A percentile compares a stretch with the other conserved stretches of the same genome.
Evolutionary conservation across 2,329 filamentous ascomycete genomes (phyloP).

Genomic region (Pestalotiopsis sp.): DNA sequence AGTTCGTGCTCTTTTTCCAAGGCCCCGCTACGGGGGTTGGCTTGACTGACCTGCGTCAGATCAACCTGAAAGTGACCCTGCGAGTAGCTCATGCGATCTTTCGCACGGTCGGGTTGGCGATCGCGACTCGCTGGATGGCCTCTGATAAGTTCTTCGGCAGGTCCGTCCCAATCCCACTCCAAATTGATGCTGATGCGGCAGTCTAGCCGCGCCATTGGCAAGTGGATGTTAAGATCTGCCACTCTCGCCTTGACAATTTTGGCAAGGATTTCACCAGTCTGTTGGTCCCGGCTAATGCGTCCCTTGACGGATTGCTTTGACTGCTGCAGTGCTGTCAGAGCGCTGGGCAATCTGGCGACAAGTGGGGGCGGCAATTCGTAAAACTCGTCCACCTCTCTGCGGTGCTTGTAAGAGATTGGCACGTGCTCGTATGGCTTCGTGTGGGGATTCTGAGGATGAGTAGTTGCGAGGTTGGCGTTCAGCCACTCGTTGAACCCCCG

Average conservation of each 20-base stretch:
- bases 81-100: slow-evolving; percentile 89
- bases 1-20: slow-evolving; percentile 75
- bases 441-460: slow-evolving; percentile 55
- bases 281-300: slow-evolving; percentile 77
- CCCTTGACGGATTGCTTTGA: slow-evolving; percentile 62
- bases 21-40: slow-evolving; percentile 37
- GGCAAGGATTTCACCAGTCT: slow-evolving; percentile 68
- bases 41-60: slow-evolving; percentile 81
- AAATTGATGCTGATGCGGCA: slow-evolving; percentile 94
- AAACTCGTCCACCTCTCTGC: slow-evolving; percentile 81
- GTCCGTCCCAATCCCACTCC: slow-evolving; percentile 83
- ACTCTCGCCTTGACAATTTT: slow-evolving; percentile 94
- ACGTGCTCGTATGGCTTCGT: slow-evolving; percentile 47
- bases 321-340: slow-evolving; percentile 63
- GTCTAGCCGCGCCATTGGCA: slow-evolving; percentile 78
- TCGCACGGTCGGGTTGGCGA: slow-evolving; percentile 66
- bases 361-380: slow-evolving; percentile 70
- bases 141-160: slow-evolving; percentile 58
- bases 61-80: slow-evolving; percentile 90
- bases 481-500: slow-evolving; percentile 82
- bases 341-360: slow-evolving; percentile 63
- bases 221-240: slow-evolving; percentile 83
- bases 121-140: slow-evolving; percentile 38
- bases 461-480: slow-evolving; percentile 67
- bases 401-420: slow-evolving; percentile 78